phyloP scores from a whole-genome alignment of 108 stramenopile species.

The Pseudonitzschia pungens region DNA sequence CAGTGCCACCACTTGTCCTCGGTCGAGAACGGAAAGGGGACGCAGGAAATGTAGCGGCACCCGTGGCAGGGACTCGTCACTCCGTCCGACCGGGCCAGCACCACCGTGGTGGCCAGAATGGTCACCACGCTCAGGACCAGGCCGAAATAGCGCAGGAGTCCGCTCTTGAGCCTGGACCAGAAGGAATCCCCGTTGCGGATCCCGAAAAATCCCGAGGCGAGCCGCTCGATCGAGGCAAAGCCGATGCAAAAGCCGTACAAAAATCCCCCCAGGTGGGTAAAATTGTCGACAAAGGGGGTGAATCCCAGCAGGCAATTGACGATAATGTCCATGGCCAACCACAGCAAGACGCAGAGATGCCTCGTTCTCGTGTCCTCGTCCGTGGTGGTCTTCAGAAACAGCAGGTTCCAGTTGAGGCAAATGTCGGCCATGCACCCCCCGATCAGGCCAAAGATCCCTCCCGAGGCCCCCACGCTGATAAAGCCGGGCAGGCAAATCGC shows the following conservation, averaged over 20 bases:
- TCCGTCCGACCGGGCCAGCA: constrained; percentile 66
- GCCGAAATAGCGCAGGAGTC: constrained; percentile 63
- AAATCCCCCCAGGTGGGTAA: constrained; percentile 82
- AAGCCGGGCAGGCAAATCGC: constrained; percentile 90
- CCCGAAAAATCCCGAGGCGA: constrained; percentile 74
- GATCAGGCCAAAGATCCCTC: constrained; percentile 92
- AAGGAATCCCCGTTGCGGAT: constrained; percentile 23
- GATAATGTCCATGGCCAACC: constrained; percentile 76
- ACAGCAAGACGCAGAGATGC: constrained; percentile 48
- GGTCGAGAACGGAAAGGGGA: constrained; percentile 73
- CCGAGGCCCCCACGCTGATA: constrained; percentile 90
- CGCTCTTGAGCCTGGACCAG: constrained; percentile 22
- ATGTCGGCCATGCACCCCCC: constrained; percentile 89
- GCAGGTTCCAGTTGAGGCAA: constrained; percentile 85
- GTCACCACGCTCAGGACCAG: constrained; percentile 66
- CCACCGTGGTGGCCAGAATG: constrained; percentile 58
- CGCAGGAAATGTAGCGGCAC: constrained; percentile 82
- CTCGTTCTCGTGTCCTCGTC: constrained; percentile 41
- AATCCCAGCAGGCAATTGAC: constrained; percentile 82
- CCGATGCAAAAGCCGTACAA: constrained; percentile 81
- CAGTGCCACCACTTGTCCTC: constrained; percentile 89
- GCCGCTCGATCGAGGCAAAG: constrained; percentile 69
- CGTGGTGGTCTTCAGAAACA: constrained; percentile 56
- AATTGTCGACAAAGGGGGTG: constrained; percentile 91
- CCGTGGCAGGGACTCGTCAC: constrained; percentile 59